phyloP scores from a whole-genome alignment of 2,329 filamentous ascomycete genomes.

The Cordyceps javanica region DNA sequence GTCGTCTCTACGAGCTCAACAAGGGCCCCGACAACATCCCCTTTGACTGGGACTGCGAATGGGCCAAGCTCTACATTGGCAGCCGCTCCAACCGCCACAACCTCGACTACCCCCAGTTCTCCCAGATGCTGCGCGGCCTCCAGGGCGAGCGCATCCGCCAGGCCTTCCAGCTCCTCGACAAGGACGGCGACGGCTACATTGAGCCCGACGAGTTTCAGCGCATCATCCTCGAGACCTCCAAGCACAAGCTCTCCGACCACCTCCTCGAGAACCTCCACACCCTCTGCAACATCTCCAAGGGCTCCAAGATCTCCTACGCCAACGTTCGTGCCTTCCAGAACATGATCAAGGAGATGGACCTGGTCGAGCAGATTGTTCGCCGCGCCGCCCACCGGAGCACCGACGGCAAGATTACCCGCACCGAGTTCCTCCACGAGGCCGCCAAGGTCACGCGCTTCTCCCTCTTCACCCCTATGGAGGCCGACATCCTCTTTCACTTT shows the following conservation, averaged over 20 bases:
- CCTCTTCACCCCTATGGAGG: slow-evolving; percentile 96
- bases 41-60: slow-evolving; percentile 96
- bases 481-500: slow-evolving; percentile 98
- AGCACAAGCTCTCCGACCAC: slow-evolving; percentile 96
- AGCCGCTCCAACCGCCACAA: slow-evolving; percentile 80
- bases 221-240: slow-evolving; percentile 88
- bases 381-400: slow-evolving; percentile 75
- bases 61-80: slow-evolving; percentile 91
- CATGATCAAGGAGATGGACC: slow-evolving; percentile 94
- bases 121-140: slow-evolving; percentile 92
- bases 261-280: slow-evolving; percentile 84
- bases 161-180: slow-evolving; percentile 88
- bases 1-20: slow-evolving; percentile 78
- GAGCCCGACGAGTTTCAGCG: slow-evolving; percentile 92
- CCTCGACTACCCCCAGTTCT: slow-evolving; percentile 94
- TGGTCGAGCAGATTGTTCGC: slow-evolving; percentile 88
- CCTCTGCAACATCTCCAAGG: slow-evolving; percentile 87
- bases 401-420: slow-evolving; percentile 89
- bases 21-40: slow-evolving; percentile 80
- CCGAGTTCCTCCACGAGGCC: slow-evolving; percentile 93
- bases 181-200: slow-evolving; percentile 89
- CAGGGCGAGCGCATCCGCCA: slow-evolving; percentile 95
- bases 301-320: slow-evolving; percentile 94
- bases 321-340: slow-evolving; percentile 98
- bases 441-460: slow-evolving; percentile 88